Evolutionary conservation across 257 asterid genomes (phyloP).

Genomic region (Striga asiatica): DNA sequence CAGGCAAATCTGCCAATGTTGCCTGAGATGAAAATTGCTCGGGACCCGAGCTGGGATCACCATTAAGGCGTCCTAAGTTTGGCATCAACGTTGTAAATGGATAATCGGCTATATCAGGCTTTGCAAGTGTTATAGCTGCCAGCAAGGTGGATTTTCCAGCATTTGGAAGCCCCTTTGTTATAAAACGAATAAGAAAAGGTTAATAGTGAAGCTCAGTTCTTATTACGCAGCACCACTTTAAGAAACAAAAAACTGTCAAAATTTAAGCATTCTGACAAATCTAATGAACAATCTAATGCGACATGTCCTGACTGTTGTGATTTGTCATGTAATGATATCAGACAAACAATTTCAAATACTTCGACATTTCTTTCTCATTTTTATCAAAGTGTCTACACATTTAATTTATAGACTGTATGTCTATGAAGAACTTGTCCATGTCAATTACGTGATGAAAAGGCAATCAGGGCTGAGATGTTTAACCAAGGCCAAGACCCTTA

Average conservation of each 20-base stretch:
- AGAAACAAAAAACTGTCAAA: neutral
- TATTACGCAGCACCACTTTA: neutral
- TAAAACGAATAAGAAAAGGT: constrained; percentile 1
- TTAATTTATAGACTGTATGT: too few species aligned
- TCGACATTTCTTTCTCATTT: too few species aligned
- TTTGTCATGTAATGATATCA: too few species aligned
- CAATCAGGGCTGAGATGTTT: too few species aligned
- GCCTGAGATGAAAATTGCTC: constrained; percentile 81
- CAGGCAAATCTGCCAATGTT: constrained; percentile 94
- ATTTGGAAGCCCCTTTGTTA: constrained; percentile 84
- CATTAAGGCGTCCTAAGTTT: constrained; percentile 87
- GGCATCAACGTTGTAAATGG: constrained; percentile 98
- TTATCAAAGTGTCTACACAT: too few species aligned
- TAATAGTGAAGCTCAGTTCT: neutral
- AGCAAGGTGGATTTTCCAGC: constrained; percentile 93
- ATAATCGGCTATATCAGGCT: constrained; percentile 95
- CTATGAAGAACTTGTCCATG: too few species aligned
- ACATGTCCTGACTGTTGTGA: too few species aligned
- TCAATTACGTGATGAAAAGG: too few species aligned
- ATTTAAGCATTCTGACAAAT: neutral
- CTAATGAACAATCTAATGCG: neutral
- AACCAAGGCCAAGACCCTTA: too few species aligned
- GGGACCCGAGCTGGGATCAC: constrained; percentile 84
- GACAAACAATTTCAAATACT: too few species aligned
- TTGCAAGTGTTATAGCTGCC: constrained; percentile 82